Base-by-base conservation (phyloP, 108 stramenopile genomes). In the Tribonema minus region DNA sequence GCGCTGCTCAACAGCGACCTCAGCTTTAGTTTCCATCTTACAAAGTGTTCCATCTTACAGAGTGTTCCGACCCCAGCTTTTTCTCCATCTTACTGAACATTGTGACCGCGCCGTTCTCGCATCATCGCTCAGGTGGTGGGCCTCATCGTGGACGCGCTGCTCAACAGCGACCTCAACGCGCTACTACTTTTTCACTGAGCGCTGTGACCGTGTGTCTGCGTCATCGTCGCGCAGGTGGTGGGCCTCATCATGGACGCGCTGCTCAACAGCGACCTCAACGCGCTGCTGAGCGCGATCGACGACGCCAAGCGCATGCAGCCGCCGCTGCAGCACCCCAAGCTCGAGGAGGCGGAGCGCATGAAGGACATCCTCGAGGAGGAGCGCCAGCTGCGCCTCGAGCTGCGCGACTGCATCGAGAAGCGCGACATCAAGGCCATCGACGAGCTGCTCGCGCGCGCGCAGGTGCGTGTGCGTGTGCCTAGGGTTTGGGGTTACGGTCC, bases 331-430 rank as follows among this genome's bases (percentile, higher is more conserved):
- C 58, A 81, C 58, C 75, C 67, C 4, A 46, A 76, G 67, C 31
- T 82, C 63, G 80, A 68, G 4, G 64, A 84, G 69, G 84, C 84
- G 78, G 35, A 71, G 59, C 72, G 38, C 20, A 15, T 85, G 27
- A 76, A 84, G 69, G 83, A 54, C 20, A 20, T 54, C 15, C 46
- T 54, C 20, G 46, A 54, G 46, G 46, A 54, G 46, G 46, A 54
- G 46, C 9, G 20, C 15, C 15, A 54, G 15, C 20, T 54, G 46
- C 9, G 46, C 15, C 46, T 54, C 46, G 20, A 54, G 46, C 46
- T 54, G 15, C 9, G 46, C 15, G 20, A 54, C 9, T 9, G 15
- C 9, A 54, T 20, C 9, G 46, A 54, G 20, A 20, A 54, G 15
- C 9, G 20, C 15, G 46, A 54, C 20, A 20, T 54, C 15, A 9